Evolutionary conservation across 2,329 filamentous ascomycete species (phyloP).

Genomic region (Camptophora hylomeconis): DNA sequence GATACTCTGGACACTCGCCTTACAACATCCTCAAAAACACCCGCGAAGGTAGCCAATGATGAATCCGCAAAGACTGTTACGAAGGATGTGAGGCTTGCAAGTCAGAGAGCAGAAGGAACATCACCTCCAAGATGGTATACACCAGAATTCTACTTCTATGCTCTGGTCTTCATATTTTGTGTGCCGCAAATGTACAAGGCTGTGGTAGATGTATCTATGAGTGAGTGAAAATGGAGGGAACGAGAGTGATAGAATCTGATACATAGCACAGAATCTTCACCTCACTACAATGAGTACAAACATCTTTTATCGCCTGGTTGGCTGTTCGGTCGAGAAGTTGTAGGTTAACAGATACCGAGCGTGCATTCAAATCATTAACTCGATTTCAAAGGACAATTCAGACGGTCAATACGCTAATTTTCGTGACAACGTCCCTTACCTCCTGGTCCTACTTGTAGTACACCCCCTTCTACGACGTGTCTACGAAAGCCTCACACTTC

Average conservation of each 20-base stretch:
- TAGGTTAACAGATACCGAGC: conserved; percentile 29
- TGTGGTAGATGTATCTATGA: conserved; percentile 72
- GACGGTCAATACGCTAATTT: conserved; percentile 81
- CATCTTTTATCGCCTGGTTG: conserved; percentile 65
- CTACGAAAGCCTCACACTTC: conserved; percentile 45
- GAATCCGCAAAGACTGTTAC: conserved; percentile 23
- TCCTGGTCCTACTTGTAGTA: conserved; percentile 57
- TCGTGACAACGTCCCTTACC: conserved; percentile 71
- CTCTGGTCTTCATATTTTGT: conserved; percentile 48
- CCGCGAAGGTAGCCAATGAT: conserved; percentile 48
- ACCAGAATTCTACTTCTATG: conserved; percentile 75
- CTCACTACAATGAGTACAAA: conserved; percentile 64
- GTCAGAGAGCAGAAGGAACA: conserved; percentile 30
- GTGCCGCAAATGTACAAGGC: conserved; percentile 85
- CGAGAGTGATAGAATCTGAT: conserved; percentile 6
- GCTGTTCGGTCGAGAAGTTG: conserved; percentile 84
- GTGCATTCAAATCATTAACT: conserved; percentile 9
- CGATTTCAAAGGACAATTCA: conserved; percentile 57
- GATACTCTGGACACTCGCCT: conserved; percentile 62
- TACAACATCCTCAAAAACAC: conserved; percentile 54
- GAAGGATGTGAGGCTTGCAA: conserved; percentile 17
- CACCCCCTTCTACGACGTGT: conserved; percentile 66
- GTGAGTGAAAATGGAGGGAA: conserved; percentile 38
- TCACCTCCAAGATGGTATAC: conserved; percentile 69
- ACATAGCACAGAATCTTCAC: conserved; percentile 53